Evolutionary conservation across 2,329 filamentous ascomycete genomes (phyloP), one percentile per base, ranked within the genome.

Genomic region (Hypoxylon sp.): DNA sequence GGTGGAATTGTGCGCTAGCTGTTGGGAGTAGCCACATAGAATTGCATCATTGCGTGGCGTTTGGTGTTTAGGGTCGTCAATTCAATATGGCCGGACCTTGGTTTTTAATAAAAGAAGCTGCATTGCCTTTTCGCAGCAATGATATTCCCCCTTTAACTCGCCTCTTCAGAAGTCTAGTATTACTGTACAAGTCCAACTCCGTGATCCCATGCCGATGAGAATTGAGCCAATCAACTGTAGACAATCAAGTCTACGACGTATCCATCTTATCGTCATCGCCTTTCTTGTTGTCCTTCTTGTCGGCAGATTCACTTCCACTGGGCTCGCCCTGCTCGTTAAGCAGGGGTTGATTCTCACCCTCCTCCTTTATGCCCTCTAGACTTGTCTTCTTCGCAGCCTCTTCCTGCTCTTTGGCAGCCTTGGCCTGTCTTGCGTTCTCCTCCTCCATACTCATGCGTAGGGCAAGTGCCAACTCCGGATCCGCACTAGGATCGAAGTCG

Each of bases 391-490:
- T 89, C 59, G 92, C 87, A 46, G 88, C 87, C 73, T 89, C 87
- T 73, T 93, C 91, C 73, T 93, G 91, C 70, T 93, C 89, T 75
- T 90, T 89, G 74, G 91, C 93, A 76, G 91, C 89, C 82, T 93
- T 93, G 80, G 97, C 94, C 81, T 97, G 91, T 75, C 96, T 86
- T 68, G 94, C 94, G 84, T 97, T 97, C 82, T 99, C 96, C 79
- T 99, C 96, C 80, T 99, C 96, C 88, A 97, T 93, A 81, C 93
- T 97, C 93, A 99, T 97, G 70, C 96, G 90, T 78, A 99, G 84
- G 57, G 96, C 96, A 73, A 99, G 88, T 21, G 96, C 96, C 76
- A 99, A 84, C 80, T 99, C 96, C 2, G 96, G 96, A 78, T 99
- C 96, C 76, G 94, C 87, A 59, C 91, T 91, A 13, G 95, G 94